These are phyloP conservation scores for Cyberlindnera sargentensis DNA, from an alignment of 805 yeast genomes.

Conservation along the genomic window DNA sequence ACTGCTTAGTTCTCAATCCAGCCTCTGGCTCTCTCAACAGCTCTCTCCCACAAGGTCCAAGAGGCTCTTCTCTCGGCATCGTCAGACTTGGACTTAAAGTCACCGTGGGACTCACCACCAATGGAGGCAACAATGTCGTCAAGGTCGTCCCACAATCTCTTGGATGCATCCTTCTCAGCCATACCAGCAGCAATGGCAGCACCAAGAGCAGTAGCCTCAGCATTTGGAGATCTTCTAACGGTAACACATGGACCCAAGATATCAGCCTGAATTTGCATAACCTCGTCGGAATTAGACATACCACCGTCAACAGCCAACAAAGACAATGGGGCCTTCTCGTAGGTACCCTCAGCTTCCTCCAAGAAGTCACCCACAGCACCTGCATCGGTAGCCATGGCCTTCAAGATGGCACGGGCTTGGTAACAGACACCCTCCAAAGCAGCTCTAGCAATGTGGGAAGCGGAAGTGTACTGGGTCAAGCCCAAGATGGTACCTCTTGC, in stretches of 20 bases:
- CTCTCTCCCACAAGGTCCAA: slow-evolving; percentile 81
- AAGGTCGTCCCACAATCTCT: slow-evolving; percentile 68
- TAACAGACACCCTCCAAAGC: slow-evolving; percentile 93
- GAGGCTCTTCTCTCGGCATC: slow-evolving; percentile 53
- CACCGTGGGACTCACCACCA: slow-evolving; percentile 27
- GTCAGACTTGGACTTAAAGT: slow-evolving; percentile 35
- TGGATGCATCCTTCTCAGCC: slow-evolving; percentile 38
- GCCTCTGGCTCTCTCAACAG: slow-evolving; percentile 71
- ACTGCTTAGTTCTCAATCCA: slow-evolving; percentile 46
- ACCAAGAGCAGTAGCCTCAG: slow-evolving; percentile 93
- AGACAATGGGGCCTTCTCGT: slow-evolving; percentile 44
- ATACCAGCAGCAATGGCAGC: slow-evolving; percentile 96
- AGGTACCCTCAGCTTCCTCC: slow-evolving; percentile 38
- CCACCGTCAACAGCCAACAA: slow-evolving; percentile 87
- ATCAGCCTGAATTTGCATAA: slow-evolving; percentile 91
- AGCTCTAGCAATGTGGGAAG: slow-evolving; percentile 88
- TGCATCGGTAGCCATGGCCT: slow-evolving; percentile 84
- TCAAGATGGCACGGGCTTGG: slow-evolving; percentile 85
- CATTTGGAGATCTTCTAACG: slow-evolving; percentile 71
- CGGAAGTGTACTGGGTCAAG: slow-evolving; percentile 85
- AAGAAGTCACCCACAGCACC: slow-evolving; percentile 49
- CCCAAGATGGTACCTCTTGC: slow-evolving; percentile 93
- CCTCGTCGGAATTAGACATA: slow-evolving; percentile 84
- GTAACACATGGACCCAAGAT: slow-evolving; percentile 81
- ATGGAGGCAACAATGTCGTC: slow-evolving; percentile 53